Conservation (phyloP, 768 basidiomycete genomes). For the Lactarius deliciosus region DNA sequence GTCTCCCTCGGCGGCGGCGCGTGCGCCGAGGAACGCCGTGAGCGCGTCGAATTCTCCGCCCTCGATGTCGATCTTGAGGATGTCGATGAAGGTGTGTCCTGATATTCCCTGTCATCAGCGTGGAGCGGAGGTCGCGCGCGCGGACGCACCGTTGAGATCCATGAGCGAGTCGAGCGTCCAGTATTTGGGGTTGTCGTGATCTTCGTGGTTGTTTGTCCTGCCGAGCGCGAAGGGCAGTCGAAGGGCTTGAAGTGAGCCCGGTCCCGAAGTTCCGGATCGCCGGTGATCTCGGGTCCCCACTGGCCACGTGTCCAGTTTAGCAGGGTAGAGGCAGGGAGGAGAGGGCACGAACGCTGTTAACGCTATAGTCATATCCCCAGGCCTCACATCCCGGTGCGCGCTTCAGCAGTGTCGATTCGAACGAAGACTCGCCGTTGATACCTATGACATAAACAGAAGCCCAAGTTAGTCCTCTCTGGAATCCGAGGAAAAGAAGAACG, state of each 20-base stretch:
- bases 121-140: too few relatives aligned
- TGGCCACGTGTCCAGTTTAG: neutral
- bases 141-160: slow-evolving; percentile 53
- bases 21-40: slow-evolving; percentile 45
- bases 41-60: slow-evolving; percentile 65
- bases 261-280: slow-evolving; percentile 26
- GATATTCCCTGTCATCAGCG: neutral
- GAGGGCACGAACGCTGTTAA: too few relatives aligned
- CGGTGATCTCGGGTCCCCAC: slow-evolving; percentile 46
- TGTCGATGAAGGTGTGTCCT: slow-evolving; percentile 69
- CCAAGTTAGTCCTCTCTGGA: too few relatives aligned
- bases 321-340: too few relatives aligned
- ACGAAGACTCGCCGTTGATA: too few relatives aligned
- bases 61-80: slow-evolving; percentile 72
- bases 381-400: too few relatives aligned
- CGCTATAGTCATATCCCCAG: too few relatives aligned
- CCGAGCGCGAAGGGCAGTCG: slow-evolving; percentile 40
- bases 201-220: slow-evolving; percentile 45
- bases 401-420: too few relatives aligned
- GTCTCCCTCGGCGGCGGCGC: neutral
- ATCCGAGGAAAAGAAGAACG: too few relatives aligned
- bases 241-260: slow-evolving; percentile 46
- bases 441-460: too few relatives aligned
- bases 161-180: slow-evolving; percentile 65
- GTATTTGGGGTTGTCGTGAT: slow-evolving; percentile 47